Percentiles rank a stretch among this genome's conserved stretches.
Conservation (phyloP, 345 rosid species). For the Citrus unshiu region DNA sequence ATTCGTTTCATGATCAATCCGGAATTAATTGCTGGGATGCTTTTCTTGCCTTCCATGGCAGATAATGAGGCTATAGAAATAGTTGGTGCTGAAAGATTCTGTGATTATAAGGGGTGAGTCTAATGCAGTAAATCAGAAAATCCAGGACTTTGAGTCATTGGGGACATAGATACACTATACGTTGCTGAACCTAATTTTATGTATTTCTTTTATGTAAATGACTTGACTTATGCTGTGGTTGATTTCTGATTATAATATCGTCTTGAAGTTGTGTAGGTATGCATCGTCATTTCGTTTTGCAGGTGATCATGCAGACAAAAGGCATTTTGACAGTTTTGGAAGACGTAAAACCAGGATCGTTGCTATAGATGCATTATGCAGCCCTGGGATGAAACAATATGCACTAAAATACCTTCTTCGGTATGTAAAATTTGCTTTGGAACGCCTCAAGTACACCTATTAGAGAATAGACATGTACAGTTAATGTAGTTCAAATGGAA, state of each 20-base stretch:
- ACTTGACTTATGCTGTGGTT: constrained; percentile 11
- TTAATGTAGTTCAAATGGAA: too few species aligned
- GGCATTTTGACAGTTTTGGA: constrained; percentile 45
- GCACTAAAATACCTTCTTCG: constrained; percentile 47
- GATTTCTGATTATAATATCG: constrained; percentile 16
- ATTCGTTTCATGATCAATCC: constrained; percentile 96
- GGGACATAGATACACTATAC: neutral
- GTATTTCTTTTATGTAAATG: neutral
- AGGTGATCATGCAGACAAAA: constrained; percentile 71
- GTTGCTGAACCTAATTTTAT: neutral
- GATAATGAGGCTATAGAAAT: constrained; percentile 87
- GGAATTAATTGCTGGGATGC: constrained; percentile 88
- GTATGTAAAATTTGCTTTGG: constrained; percentile 36
- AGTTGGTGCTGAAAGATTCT: constrained; percentile 85
- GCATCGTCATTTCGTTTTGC: constrained; percentile 88
- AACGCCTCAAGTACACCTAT: neutral
- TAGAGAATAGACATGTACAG: neutral
- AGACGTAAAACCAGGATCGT: constrained; percentile 65
- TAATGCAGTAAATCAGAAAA: neutral
- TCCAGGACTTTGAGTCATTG: neutral
- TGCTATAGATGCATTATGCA: constrained; percentile 82
- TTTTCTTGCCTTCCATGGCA: constrained; percentile 86
- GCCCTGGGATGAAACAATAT: constrained; percentile 62
- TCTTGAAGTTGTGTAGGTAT: constrained; percentile 52
- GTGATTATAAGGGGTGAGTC: constrained; percentile 81